A percentile compares a stretch with the other conserved stretches of the same genome.
These are phyloP conservation scores for Gaertneriomyces semiglobifer DNA, from an alignment of 192 early-diverging fungal genomes.

Conservation along the genomic window DNA sequence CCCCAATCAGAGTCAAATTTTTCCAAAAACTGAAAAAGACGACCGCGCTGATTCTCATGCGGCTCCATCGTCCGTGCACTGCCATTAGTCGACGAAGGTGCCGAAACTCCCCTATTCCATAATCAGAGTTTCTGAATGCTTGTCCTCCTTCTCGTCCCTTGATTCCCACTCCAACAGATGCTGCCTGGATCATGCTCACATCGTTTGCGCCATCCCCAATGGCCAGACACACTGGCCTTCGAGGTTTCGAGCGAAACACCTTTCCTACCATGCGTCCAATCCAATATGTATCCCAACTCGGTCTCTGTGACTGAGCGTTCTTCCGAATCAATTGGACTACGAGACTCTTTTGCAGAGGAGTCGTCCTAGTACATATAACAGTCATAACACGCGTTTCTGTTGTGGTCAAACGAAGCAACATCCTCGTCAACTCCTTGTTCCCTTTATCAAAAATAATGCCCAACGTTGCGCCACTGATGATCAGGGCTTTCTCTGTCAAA, in stretches of 20 bases:
- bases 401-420: slow-evolving; percentile 41
- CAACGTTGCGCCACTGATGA: slow-evolving; percentile 89
- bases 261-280: too few relatives aligned
- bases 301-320: slow-evolving; percentile 57
- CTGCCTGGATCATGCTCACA: slow-evolving; percentile 60
- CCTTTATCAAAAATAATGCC: slow-evolving; percentile 60
- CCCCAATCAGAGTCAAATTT: slow-evolving; percentile 51
- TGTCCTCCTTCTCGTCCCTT: slow-evolving; percentile 59
- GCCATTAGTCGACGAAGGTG: slow-evolving; percentile 47
- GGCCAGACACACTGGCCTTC: slow-evolving; percentile 58
- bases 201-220: slow-evolving; percentile 68
- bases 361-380: slow-evolving; percentile 60
- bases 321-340: slow-evolving; percentile 49
- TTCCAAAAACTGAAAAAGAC: slow-evolving; percentile 59
- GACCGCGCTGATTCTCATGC: slow-evolving; percentile 33
- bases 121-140: slow-evolving; percentile 56
- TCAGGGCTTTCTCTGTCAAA: slow-evolving; percentile 50
- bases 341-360: slow-evolving; percentile 56
- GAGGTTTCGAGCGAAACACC: too few relatives aligned
- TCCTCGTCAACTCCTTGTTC: slow-evolving; percentile 37
- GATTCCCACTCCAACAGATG: slow-evolving; percentile 56
- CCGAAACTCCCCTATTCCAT: slow-evolving; percentile 56
- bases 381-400: slow-evolving; percentile 12
- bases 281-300: too few relatives aligned
- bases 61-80: slow-evolving; percentile 54